Conservation (phyloP, 768 basidiomycete genomes). For the Favolaschia claudopus region DNA sequence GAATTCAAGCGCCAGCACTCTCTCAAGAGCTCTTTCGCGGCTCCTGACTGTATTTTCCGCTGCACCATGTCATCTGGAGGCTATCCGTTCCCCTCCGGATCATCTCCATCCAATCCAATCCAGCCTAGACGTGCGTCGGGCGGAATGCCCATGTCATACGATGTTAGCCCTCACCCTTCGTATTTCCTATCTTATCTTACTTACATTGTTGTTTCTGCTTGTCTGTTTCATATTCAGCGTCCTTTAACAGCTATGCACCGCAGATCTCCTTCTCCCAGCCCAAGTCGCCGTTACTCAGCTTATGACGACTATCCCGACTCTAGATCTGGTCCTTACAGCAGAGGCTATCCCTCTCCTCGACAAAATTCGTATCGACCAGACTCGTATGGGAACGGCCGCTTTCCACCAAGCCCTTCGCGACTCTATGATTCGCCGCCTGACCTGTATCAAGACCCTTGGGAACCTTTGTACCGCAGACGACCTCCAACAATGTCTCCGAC, state of each 20-base stretch:
- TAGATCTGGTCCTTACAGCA: conserved; percentile 43
- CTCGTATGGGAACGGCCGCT: conserved; percentile 43
- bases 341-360: conserved; percentile 49
- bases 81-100: conserved; percentile 45
- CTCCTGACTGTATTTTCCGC: conserved; percentile 19
- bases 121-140: conserved; percentile 45
- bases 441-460: conserved; percentile 55
- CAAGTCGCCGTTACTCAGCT: conserved; percentile 48
- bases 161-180: conserved; percentile 43
- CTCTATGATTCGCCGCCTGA: conserved; percentile 50
- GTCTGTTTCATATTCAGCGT: conserved; percentile 39
- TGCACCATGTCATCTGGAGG: conserved; percentile 48
- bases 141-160: conserved; percentile 39
- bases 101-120: conserved; percentile 40
- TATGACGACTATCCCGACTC: conserved; percentile 63
- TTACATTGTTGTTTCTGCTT: conserved; percentile 12
- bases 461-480: conserved; percentile 55
- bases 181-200: conserved; percentile 9
- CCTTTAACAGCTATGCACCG: conserved; percentile 44
- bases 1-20: neutral
- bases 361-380: conserved; percentile 43
- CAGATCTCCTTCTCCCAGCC: conserved; percentile 57
- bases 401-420: conserved; percentile 60
- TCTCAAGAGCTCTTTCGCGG: conserved; percentile 6
- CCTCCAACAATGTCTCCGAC: conserved; percentile 48